Evolutionary conservation across 139 green algal genomes (phyloP).

Genomic region (Astrephomene gubernaculifera): DNA sequence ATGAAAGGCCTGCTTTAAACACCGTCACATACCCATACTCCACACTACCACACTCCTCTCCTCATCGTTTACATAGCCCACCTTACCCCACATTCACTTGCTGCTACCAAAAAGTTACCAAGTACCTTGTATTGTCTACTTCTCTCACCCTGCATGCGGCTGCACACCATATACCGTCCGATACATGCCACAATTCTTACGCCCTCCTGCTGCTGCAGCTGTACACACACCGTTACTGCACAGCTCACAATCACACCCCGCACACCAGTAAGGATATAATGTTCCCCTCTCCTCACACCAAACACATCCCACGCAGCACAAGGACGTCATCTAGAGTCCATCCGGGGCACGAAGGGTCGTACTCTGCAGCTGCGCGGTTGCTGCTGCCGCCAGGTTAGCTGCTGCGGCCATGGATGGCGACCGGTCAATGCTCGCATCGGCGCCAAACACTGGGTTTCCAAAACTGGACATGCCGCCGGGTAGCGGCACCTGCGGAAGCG

Average conservation of each 20-base stretch:
- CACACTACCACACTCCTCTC: too few species aligned
- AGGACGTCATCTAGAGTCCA: neutral
- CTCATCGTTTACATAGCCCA: too few species aligned
- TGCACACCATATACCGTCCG: too few species aligned
- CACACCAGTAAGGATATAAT: neutral
- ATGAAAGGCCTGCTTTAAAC: too few species aligned
- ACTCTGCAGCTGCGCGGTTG: conserved; percentile 19
- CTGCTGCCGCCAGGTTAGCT: conserved; percentile 5
- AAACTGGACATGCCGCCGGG: neutral
- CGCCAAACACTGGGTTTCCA: neutral
- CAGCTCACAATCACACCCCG: too few species aligned
- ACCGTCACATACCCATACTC: too few species aligned
- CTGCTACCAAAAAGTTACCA: too few species aligned
- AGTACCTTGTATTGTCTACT: neutral
- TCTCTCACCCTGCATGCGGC: neutral
- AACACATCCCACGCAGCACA: neutral
- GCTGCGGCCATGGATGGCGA: conserved; percentile 18
- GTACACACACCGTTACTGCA: too few species aligned
- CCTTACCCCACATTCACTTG: too few species aligned
- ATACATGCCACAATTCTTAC: too few species aligned
- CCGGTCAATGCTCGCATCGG: neutral
- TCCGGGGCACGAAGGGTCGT: neutral
- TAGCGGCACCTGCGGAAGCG: neutral
- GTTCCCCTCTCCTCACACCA: neutral
- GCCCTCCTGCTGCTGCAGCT: too few species aligned